Percentiles rank a stretch among this genome's conserved stretches.
Conservation (phyloP, 306 rosid species). For the Vicia villosa region DNA sequence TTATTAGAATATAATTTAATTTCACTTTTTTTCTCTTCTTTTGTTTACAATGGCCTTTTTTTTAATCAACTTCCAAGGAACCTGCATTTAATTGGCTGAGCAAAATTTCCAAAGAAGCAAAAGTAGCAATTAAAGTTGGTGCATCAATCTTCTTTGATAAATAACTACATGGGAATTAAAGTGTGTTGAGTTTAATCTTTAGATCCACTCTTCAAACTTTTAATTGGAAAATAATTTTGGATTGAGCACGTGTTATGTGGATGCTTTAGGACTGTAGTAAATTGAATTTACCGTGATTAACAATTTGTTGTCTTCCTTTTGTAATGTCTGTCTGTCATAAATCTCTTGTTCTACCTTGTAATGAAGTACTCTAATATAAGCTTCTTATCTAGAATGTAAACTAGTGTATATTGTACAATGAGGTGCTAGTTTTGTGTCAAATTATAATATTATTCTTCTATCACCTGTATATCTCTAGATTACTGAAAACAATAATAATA, state of each 20-base stretch:
- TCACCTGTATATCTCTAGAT: constrained; percentile 8
- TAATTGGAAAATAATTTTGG: constrained; percentile 26
- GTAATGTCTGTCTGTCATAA: neutral
- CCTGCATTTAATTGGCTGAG: too few species aligned
- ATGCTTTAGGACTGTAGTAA: constrained; percentile 23
- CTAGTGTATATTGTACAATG: constrained; percentile 6
- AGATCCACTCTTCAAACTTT: constrained; percentile 40
- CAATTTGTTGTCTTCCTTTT: constrained; percentile 11
- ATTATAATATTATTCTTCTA: constrained; percentile 8
- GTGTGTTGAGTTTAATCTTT: constrained; percentile 90
- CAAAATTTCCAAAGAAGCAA: too few species aligned
- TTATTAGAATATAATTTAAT: too few species aligned
- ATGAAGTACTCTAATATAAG: neutral
- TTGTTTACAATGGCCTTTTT: too few species aligned
- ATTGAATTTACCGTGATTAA: constrained; percentile 27
- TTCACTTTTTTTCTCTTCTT: too few species aligned
- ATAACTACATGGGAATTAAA: too few species aligned
- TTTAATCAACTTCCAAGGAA: too few species aligned
- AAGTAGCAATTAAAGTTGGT: too few species aligned
- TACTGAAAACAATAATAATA: too few species aligned
- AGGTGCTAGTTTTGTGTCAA: constrained; percentile 3
- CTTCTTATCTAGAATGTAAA: constrained; percentile 21
- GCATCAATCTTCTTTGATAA: too few species aligned
- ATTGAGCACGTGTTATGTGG: constrained; percentile 6
- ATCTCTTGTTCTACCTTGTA: constrained; percentile 14